Evolutionary conservation across 768 basidiomycete genomes (phyloP).

Genomic region (Rhizopogon roseolus): DNA sequence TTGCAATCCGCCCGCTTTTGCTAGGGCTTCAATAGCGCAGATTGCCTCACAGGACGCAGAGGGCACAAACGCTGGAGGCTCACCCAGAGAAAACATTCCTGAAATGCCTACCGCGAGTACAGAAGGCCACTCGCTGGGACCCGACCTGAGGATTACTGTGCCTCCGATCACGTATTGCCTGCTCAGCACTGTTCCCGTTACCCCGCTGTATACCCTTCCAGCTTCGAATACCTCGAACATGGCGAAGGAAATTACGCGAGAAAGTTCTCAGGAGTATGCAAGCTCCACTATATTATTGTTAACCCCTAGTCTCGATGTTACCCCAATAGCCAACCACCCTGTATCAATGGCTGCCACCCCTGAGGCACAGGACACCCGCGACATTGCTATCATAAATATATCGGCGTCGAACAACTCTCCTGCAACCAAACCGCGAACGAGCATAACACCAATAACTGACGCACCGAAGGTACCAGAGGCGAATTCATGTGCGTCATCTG

Average conservation of each 20-base stretch:
- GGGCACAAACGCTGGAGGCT: neutral
- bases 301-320: constrained; percentile 5
- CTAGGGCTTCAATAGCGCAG: neutral
- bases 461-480: neutral
- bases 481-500: constrained; percentile 14
- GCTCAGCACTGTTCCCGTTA: no score
- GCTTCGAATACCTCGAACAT: constrained; percentile 24
- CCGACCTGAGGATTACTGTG: no score
- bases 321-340: constrained; percentile 24
- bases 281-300: constrained; percentile 5
- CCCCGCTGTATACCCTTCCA: constrained; percentile 8
- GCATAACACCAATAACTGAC: constrained; percentile 3
- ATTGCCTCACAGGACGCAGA: neutral
- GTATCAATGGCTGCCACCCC: constrained; percentile 23
- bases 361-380: constrained; percentile 5
- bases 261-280: constrained; percentile 4
- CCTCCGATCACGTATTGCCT: no score
- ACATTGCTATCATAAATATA: constrained; percentile 7
- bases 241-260: constrained; percentile 13
- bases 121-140: neutral
- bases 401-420: constrained; percentile 9
- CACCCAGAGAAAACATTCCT: neutral
- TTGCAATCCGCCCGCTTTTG: neutral
- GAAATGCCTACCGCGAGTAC: neutral
- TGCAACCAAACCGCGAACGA: neutral